Conservation (phyloP, 805 yeast genomes). For the Metschnikowia similis region DNA sequence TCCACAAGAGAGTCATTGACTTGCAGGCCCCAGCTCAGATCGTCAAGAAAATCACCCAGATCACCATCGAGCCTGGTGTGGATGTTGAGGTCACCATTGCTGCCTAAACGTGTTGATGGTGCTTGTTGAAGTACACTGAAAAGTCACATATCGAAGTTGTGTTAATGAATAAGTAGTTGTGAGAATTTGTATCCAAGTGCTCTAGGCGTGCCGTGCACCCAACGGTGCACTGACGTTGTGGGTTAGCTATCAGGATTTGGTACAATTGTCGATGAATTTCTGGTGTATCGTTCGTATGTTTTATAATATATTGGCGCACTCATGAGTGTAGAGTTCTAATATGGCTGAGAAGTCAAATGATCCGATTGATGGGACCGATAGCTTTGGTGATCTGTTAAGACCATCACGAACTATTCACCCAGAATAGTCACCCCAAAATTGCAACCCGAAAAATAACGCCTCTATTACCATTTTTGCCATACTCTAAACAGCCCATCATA, state of each 20-base stretch:
- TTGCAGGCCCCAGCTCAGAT: slow-evolving; percentile 92
- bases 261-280: slow-evolving; percentile 12
- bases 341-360: no score
- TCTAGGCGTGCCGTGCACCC: slow-evolving; percentile 60
- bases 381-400: no score
- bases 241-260: slow-evolving; percentile 58
- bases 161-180: slow-evolving; percentile 9
- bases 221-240: slow-evolving; percentile 49
- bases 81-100: slow-evolving; percentile 93
- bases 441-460: no score
- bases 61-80: slow-evolving; percentile 99
- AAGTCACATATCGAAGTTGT: slow-evolving; percentile 13
- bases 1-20: slow-evolving; percentile 99
- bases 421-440: neutral
- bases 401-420: no score
- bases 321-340: neutral
- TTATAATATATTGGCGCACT: slow-evolving; percentile 6
- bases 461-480: no score
- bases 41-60: slow-evolving; percentile 94
- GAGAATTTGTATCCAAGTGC: slow-evolving; percentile 37
- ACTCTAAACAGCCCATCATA: no score
- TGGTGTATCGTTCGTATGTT: slow-evolving; percentile 10
- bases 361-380: no score
- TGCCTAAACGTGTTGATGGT: slow-evolving; percentile 48
- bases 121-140: neutral